Base-by-base conservation (phyloP, 176 grass and related monocot genomes). In the Eleusine indica region DNA sequence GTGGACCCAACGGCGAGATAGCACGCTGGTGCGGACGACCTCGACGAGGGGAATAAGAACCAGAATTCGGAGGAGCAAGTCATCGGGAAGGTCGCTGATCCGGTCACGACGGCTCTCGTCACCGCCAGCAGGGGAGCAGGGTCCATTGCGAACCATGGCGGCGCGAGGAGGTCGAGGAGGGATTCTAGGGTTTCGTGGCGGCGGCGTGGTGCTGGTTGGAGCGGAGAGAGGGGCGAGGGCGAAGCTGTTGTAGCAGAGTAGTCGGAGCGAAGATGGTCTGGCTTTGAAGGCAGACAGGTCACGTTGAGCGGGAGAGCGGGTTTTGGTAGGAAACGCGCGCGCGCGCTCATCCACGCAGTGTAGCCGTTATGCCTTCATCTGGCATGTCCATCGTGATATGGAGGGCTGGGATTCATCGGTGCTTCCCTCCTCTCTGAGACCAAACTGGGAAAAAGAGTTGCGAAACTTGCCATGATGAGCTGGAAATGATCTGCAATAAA, bases 1-100 rank as follows among this genome's bases (percentile, higher is more conserved):
- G 66, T 3, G 11, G 19, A 7, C 13, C 78, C 66, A 69, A 9
- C 30, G 77, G 16, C 29, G 30, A 0, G 64, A 80, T 30, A 80
- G 77, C 30, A 68, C 46, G 29, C 77, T 25, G 64, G 64, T 80
- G 77, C 77, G 46, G 1, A 54, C 19, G 11, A 64, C 77, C 3
- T 79, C 77, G 5, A 52, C 18, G 3, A 68, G 3, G 46, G 77
- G 77, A 2, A 80, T 5, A 6, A 53, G 61, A 10, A 80, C 30
- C 17, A 80, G 64, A 18, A 80, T 80, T 0, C 10, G 44, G 46
- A 25, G 37, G 46, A 80, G 64, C 4, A 80, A 1, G 0, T 38
- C 6, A 1, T 68, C 64, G 1, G 62, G 29, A 29, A 79, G 62
- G 43, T 6, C 2, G 62, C 62, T 79, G 43, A 79, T 79, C 17